Conservation (phyloP, 176 grass and related monocot species). For the Oryza rufipogon region DNA sequence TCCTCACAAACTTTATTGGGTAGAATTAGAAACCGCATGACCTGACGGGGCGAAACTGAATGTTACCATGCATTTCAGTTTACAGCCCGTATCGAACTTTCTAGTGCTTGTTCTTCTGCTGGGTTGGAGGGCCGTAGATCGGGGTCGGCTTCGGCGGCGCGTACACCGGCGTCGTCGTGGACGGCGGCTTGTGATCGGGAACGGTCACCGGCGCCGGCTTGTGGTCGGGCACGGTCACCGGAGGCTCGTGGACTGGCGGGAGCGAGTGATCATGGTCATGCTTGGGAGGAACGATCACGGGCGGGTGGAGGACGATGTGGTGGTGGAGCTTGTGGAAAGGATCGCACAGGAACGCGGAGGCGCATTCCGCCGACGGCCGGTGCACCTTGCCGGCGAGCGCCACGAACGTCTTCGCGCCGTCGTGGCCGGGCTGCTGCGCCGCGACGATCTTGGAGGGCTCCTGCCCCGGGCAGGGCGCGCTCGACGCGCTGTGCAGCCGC, state of each 20-base stretch:
- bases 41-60: not conserved
- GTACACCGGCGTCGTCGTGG: constrained; percentile 5
- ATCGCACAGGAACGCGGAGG: constrained; percentile 41
- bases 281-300: not conserved
- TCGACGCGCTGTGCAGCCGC: constrained; percentile 44
- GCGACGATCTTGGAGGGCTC: constrained; percentile 52
- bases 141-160: not conserved
- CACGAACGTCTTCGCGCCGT: constrained; percentile 33
- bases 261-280: not conserved
- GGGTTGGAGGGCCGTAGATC: constrained; percentile 33
- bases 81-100: not conserved
- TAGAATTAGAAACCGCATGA: not conserved
- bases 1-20: constrained; percentile 30
- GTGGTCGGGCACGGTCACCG: constrained; percentile 1
- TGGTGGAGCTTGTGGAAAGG: constrained; percentile 43
- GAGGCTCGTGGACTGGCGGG: not conserved
- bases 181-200: constrained; percentile 7
- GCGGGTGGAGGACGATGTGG: not conserved
- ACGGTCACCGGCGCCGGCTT: constrained; percentile 16
- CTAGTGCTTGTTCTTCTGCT: constrained; percentile 40
- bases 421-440: constrained; percentile 19
- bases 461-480: constrained; percentile 47
- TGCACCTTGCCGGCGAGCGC: constrained; percentile 45
- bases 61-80: not conserved
- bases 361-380: constrained; percentile 50